A percentile compares a stretch with the other conserved stretches of the same genome.
phyloP scores from a whole-genome alignment of 108 stramenopile genomes.

The Nitzschia sp. region DNA sequence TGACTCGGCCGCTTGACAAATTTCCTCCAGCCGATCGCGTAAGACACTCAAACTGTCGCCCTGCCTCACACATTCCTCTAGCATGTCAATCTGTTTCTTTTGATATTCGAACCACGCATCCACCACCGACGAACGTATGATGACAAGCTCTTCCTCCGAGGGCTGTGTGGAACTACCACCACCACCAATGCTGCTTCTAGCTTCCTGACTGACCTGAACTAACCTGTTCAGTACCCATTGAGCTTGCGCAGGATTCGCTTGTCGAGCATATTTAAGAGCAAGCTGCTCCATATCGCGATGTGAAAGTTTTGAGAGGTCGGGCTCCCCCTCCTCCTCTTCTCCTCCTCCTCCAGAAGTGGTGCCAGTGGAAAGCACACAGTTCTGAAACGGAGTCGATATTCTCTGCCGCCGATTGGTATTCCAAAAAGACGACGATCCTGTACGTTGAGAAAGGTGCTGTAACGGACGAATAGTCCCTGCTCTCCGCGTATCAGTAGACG shows the following conservation, averaged over 20 bases:
- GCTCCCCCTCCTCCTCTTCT: not conserved
- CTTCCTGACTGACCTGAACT: not conserved
- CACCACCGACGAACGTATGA: slow-evolving; percentile 17
- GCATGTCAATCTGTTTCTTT: not conserved
- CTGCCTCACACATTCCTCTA: not conserved
- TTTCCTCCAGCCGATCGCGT: slow-evolving; percentile 1
- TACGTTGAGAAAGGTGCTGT: not conserved
- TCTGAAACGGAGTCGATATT: too few species aligned
- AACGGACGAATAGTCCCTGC: too few species aligned
- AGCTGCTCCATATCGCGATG: slow-evolving; percentile 12
- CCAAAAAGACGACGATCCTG: too few species aligned
- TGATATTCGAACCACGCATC: slow-evolving; percentile 41
- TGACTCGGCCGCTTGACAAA: slow-evolving; percentile 26
- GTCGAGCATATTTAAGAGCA: slow-evolving; percentile 7
- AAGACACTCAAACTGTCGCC: not conserved
- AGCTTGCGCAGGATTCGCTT: slow-evolving; percentile 7
- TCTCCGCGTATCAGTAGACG: too few species aligned
- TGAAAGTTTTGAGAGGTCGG: not conserved
- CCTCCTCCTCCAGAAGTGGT: not conserved
- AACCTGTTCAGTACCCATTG: slow-evolving; percentile 10
- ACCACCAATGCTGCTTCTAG: too few species aligned
- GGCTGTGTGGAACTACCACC: too few species aligned
- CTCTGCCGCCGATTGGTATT: too few species aligned
- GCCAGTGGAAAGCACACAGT: not conserved
- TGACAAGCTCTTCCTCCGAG: slow-evolving; percentile 9